Conservation (phyloP, 2,329 filamentous ascomycete genomes). For the Zasmidium citrigriseum region DNA sequence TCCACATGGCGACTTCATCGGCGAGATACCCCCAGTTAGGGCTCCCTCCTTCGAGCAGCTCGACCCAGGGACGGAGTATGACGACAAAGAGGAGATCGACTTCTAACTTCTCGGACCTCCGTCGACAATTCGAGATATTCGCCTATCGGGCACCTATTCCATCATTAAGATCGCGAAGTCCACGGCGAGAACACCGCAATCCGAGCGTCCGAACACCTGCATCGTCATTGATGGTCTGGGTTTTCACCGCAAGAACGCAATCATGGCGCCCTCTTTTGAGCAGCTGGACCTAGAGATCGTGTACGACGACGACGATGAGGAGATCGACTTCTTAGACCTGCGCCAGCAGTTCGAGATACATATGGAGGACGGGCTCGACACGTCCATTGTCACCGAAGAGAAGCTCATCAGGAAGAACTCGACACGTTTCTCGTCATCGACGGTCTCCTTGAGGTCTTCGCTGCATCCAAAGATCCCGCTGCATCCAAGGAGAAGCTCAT, state of each 20-base stretch:
- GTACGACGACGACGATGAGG: slow-evolving; percentile 89
- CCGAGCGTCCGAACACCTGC: slow-evolving; percentile 11
- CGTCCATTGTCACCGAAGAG: slow-evolving; percentile 90
- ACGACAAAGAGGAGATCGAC: slow-evolving; percentile 92
- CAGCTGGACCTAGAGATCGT: slow-evolving; percentile 78
- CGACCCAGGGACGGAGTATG: slow-evolving; percentile 76
- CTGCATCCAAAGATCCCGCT: too few species aligned
- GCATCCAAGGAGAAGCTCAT: too few species aligned
- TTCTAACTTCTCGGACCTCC: slow-evolving; percentile 68
- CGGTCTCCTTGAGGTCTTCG: too few species aligned
- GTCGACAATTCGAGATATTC: slow-evolving; percentile 28
- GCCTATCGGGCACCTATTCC: too few species aligned
- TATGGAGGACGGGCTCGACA: slow-evolving; percentile 92
- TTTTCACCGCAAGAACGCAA: slow-evolving; percentile 92
- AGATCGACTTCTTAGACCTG: slow-evolving; percentile 93
- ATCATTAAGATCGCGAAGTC: background rate
- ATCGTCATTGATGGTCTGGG: slow-evolving; percentile 85
- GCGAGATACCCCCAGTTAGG: slow-evolving; percentile 61
- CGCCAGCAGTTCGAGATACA: slow-evolving; percentile 94
- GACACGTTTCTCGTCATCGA: too few species aligned
- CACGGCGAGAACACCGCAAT: slow-evolving; percentile 14
- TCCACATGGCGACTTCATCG: background rate
- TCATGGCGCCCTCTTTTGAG: slow-evolving; percentile 92
- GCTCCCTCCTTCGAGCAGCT: slow-evolving; percentile 91
- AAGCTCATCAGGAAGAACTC: slow-evolving; percentile 94